Base-by-base conservation (phyloP, 2,329 filamentous ascomycete species). In the Nigrospora osmanthi region DNA sequence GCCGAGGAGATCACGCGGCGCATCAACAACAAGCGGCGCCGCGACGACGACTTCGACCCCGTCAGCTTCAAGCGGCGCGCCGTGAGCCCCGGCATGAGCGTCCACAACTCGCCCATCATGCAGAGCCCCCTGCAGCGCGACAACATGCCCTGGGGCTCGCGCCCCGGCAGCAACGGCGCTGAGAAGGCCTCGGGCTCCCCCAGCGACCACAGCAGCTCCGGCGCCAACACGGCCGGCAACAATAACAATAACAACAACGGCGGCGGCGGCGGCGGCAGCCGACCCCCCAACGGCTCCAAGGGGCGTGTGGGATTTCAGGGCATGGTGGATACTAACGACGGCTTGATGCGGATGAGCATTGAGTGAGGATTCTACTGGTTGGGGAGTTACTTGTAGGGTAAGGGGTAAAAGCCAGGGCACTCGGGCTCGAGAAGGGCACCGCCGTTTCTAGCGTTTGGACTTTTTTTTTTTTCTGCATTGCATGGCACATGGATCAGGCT, bases 291-390 rank as follows among this genome's bases (percentile, higher is more conserved):
- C 53, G 56, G 70, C 42, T 69, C 74, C 54, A 77, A 75, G 61
- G 83, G 72, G 50, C 66, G 87, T 32, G 73, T 95, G 13, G 89
- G 89, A 10, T 76, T 94, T 54, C 90, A 96, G 65, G 89, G 90
- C 1, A 96, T 97, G 90, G 85, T 80, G 15, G 91, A 96, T 65
- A 91, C 91, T n/a, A 89, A 89, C 60, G 91, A 96, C 62, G 87
- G 89, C 2, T 74, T 96, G 52, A 95, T 95, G 85, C 89, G 91
- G 57, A 93, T 97, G 87, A 95, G 87, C 64, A 95, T 96, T 58
- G 90, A 96, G 63, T 95, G 69, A 67, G 17, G 16, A n/a, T 4
- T 23, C 15, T 36, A 14, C 16, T 19, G 23, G 23, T 10, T 28
- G 10, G 23, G n/a, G 23, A 28, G 7, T 7, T 10, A 7, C 23